Conservation (phyloP, 352 stramenopile species). For the Globisporangium takayamanum region DNA sequence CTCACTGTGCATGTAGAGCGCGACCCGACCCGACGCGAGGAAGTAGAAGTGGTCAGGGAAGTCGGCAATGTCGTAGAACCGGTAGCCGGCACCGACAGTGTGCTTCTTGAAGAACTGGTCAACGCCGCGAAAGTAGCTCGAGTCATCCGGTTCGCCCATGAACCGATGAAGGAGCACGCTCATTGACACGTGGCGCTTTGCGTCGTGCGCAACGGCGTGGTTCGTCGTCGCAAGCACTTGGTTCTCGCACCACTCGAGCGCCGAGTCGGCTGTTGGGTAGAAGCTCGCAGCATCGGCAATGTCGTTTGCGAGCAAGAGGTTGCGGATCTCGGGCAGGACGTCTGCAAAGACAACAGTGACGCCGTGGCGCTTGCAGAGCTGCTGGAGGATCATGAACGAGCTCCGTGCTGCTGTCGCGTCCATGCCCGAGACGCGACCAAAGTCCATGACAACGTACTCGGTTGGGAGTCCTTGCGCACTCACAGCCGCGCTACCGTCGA, state of each 20-base stretch:
- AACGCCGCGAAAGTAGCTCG: constrained; percentile 52
- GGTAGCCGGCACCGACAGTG: constrained; percentile 41
- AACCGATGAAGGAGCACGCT: constrained; percentile 69
- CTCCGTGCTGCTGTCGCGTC: constrained; percentile 79
- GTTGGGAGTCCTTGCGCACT: constrained; percentile 54
- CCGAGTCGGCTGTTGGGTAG: constrained; percentile 62
- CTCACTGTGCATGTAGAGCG: constrained; percentile 75
- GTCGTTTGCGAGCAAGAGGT: constrained; percentile 63
- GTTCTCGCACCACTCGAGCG: constrained; percentile 77
- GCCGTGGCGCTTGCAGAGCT: constrained; percentile 63
- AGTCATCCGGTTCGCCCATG: constrained; percentile 69
- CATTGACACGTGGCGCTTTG: constrained; percentile 45
- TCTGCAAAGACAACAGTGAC: constrained; percentile 72
- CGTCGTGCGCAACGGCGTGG: constrained; percentile 21
- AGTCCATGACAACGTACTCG: constrained; percentile 87
- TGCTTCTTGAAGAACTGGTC: constrained; percentile 61
- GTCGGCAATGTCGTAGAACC: constrained; percentile 70
- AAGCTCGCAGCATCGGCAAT: constrained; percentile 62
- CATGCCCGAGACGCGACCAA: constrained; percentile 83
- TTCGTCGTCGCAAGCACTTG: constrained; percentile 36
- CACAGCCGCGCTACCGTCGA: constrained; percentile 53
- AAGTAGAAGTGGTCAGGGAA: constrained; percentile 70
- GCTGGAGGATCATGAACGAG: constrained; percentile 79
- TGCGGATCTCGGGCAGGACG: constrained; percentile 58
- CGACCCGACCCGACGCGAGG: constrained; percentile 58